These are phyloP conservation scores for Geosiphon pyriformis DNA, from an alignment of 192 early-diverging fungal species.

Conservation along the genomic window DNA sequence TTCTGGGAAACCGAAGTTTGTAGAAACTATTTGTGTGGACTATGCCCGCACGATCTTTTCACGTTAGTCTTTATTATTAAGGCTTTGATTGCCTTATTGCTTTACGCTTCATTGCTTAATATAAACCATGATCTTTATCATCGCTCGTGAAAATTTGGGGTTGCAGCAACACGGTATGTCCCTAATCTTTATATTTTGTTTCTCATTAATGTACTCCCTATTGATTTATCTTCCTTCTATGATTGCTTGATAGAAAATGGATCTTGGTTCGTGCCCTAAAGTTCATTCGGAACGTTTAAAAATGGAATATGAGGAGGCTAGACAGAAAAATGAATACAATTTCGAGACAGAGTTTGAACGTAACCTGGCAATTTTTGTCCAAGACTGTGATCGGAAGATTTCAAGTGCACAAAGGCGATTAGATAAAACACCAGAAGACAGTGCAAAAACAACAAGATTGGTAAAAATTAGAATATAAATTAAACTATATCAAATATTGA, in stretches of 20 bases:
- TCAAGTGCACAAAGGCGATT: slow-evolving; percentile 38
- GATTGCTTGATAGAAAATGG: slow-evolving; percentile 40
- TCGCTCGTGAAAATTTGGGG: too few relatives aligned
- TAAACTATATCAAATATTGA: not conserved
- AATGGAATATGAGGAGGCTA: slow-evolving; percentile 42
- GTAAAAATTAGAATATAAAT: not conserved
- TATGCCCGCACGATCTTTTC: slow-evolving; percentile 46
- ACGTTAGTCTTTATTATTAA: slow-evolving; percentile 31
- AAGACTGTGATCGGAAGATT: slow-evolving; percentile 48
- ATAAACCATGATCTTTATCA: too few relatives aligned
- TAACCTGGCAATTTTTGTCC: slow-evolving; percentile 38
- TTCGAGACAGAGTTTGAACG: slow-evolving; percentile 44
- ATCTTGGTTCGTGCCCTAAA: slow-evolving; percentile 47
- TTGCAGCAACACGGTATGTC: too few relatives aligned
- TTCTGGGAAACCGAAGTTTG: slow-evolving; percentile 40
- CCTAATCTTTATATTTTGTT: too few relatives aligned
- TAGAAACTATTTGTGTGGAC: slow-evolving; percentile 43
- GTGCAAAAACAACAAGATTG: slow-evolving; percentile 13
- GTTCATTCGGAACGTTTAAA: slow-evolving; percentile 44
- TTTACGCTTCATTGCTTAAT: too few relatives aligned
- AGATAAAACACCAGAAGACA: slow-evolving; percentile 48
- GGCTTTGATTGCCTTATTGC: too few relatives aligned
- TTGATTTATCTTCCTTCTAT: not conserved
- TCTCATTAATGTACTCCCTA: not conserved
- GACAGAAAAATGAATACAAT: slow-evolving; percentile 9